These are phyloP conservation scores for Lactarius vividus DNA, from an alignment of 768 basidiomycete genomes.

Conservation along the genomic window DNA sequence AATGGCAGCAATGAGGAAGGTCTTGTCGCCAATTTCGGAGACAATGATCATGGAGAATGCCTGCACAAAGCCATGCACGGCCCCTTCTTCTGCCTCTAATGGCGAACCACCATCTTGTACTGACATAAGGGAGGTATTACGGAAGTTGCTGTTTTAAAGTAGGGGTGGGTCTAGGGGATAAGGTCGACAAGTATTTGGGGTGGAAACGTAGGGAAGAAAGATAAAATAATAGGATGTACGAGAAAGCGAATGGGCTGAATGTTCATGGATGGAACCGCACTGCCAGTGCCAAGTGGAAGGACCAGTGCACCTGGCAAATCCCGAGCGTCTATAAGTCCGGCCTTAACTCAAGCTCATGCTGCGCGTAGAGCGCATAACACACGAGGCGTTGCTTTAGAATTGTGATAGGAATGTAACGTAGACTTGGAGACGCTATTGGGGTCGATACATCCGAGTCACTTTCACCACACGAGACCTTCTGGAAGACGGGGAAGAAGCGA, in stretches of 20 bases:
- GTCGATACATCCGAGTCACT: background rate
- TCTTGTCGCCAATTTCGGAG: constrained; percentile 96
- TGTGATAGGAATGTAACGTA: background rate
- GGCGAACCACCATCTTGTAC: background rate
- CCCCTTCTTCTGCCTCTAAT: constrained; percentile 32
- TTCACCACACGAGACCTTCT: background rate
- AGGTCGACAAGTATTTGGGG: background rate
- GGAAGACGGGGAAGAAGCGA: background rate
- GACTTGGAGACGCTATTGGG: background rate
- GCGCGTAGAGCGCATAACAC: too few relatives aligned
- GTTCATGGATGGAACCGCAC: constrained; percentile 3
- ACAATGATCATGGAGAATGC: constrained; percentile 89
- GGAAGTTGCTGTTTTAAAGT: background rate
- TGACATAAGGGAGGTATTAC: constrained; percentile 10
- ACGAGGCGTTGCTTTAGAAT: too few relatives aligned
- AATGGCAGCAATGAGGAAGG: constrained; percentile 83
- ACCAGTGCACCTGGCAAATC: background rate
- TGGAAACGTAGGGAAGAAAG: background rate
- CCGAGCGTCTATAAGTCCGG: too few relatives aligned
- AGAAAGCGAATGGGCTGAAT: background rate
- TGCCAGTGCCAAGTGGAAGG: too few relatives aligned
- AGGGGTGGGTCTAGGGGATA: background rate
- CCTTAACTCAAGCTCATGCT: too few relatives aligned
- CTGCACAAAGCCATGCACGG: constrained; percentile 60
- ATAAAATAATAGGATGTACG: too few relatives aligned